These are phyloP conservation scores for Tilletia setariae DNA, from an alignment of 1,284 basidiomycete species.

Conservation along the genomic window DNA sequence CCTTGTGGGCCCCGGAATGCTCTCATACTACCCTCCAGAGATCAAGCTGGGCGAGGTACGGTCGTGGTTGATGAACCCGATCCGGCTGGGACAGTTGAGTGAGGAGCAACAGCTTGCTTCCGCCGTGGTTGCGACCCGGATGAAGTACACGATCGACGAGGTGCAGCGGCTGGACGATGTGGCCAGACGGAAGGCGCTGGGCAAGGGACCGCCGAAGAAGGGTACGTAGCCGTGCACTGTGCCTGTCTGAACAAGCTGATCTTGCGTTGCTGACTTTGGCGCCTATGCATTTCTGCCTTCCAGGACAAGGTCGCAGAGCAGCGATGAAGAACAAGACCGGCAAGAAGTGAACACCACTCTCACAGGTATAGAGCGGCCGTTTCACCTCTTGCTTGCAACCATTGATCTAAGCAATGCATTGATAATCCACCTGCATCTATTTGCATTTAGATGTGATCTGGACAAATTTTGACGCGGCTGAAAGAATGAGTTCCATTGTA, in stretches of 20 bases:
- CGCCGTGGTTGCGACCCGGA: slow-evolving; percentile 19
- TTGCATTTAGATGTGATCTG: no score
- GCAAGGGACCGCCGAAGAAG: slow-evolving; percentile 53
- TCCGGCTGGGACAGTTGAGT: background rate
- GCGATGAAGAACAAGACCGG: slow-evolving; percentile 49
- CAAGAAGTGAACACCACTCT: slow-evolving; percentile 23
- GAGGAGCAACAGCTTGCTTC: background rate
- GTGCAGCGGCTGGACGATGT: slow-evolving; percentile 42
- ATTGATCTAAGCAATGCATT: no score
- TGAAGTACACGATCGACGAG: slow-evolving; percentile 33
- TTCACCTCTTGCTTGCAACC: no score
- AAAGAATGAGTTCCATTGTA: no score
- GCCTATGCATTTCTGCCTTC: background rate
- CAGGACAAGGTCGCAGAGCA: slow-evolving; percentile 51
- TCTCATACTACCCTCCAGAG: slow-evolving; percentile 47
- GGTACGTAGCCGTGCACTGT: slow-evolving; percentile 34
- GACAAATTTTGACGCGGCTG: no score
- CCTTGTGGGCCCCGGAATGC: slow-evolving; percentile 46
- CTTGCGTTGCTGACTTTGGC: background rate
- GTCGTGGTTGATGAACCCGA: slow-evolving; percentile 20
- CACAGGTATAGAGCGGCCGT: no score
- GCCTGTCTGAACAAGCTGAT: background rate
- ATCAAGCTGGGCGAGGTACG: slow-evolving; percentile 36
- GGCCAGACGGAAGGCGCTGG: slow-evolving; percentile 44
- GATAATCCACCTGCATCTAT: no score